A percentile compares a stretch with the other conserved stretches of the same genome.
Conservation (phyloP, 2,329 filamentous ascomycete species). For the Aspergillus sp. region DNA sequence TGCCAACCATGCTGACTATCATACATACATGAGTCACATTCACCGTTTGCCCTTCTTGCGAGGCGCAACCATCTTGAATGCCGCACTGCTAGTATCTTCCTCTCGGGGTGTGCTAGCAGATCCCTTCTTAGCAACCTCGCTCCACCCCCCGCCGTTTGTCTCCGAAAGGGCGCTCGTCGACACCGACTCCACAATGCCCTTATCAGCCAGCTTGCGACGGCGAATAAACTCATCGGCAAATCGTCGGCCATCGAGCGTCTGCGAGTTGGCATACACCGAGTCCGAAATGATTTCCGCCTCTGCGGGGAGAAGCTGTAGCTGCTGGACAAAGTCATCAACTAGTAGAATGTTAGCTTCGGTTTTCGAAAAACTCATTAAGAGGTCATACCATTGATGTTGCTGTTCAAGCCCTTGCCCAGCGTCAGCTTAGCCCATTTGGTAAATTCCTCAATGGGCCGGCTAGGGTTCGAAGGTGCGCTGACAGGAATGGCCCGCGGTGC, state of each 20-base stretch:
- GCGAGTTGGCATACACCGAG: slow-evolving; percentile 80
- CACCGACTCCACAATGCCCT: slow-evolving; percentile 73
- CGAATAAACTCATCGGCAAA: slow-evolving; percentile 94
- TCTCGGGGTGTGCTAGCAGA: slow-evolving; percentile 50
- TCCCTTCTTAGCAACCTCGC: slow-evolving; percentile 94
- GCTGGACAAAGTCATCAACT: slow-evolving; percentile 80
- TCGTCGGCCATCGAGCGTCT: slow-evolving; percentile 86
- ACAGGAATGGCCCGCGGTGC: slow-evolving; percentile 49
- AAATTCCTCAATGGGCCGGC: slow-evolving; percentile 83
- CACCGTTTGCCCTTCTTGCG: slow-evolving; percentile 89
- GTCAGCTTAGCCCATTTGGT: slow-evolving; percentile 86
- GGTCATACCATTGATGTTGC: slow-evolving; percentile 63
- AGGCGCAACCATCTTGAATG: slow-evolving; percentile 85
- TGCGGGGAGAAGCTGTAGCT: slow-evolving; percentile 71
- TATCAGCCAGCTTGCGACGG: slow-evolving; percentile 88
- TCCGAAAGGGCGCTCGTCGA: slow-evolving; percentile 54
- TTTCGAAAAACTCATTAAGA: neutral
- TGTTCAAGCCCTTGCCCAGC: slow-evolving; percentile 70
- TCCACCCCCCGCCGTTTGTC: slow-evolving; percentile 74
- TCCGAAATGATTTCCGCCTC: slow-evolving; percentile 84
- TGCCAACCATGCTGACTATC: neutral
- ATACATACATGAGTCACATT: slow-evolving; percentile 1
- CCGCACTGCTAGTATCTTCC: slow-evolving; percentile 50
- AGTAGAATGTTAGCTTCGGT: slow-evolving; percentile 34
- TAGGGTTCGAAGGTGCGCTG: slow-evolving; percentile 46